These are phyloP conservation scores for Thermothielavioides terrestris DNA, from an alignment of 495 filamentous ascomycete species.

Conservation along the genomic window DNA sequence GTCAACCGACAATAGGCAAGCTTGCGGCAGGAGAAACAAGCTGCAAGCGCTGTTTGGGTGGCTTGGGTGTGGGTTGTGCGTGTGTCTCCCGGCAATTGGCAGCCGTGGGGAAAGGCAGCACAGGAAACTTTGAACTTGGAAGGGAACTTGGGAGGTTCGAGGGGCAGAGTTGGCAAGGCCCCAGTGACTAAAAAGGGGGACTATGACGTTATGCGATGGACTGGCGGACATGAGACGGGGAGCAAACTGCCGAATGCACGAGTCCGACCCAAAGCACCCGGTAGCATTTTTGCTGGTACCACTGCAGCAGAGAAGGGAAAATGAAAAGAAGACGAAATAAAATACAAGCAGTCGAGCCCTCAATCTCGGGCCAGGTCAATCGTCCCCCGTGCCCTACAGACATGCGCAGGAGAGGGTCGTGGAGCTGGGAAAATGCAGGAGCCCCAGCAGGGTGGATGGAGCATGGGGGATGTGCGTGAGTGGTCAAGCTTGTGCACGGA, in stretches of 20 bases:
- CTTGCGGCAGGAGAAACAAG: background rate
- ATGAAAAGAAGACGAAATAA: too few relatives aligned
- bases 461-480: too few relatives aligned
- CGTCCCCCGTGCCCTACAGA: too few relatives aligned
- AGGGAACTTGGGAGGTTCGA: background rate
- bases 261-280: background rate
- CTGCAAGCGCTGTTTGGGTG: background rate
- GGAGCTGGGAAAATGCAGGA: too few relatives aligned
- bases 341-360: too few relatives aligned
- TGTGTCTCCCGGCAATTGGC: background rate
- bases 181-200: conserved; percentile 15
- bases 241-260: background rate
- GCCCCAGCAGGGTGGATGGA: too few relatives aligned
- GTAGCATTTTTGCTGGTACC: background rate
- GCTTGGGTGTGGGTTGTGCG: background rate
- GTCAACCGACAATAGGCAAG: too few relatives aligned
- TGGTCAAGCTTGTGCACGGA: too few relatives aligned
- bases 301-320: background rate
- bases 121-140: background rate
- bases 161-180: conserved; percentile 21
- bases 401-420: too few relatives aligned
- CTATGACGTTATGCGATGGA: conserved; percentile 29
- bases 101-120: background rate
- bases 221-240: conserved; percentile 3
- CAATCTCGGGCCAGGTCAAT: too few relatives aligned